Percentiles rank a stretch among this genome's conserved stretches.
Evolutionary conservation across 1,139 yeast species (phyloP).

Genomic region (Zygosaccharomyces pseudobailii): DNA sequence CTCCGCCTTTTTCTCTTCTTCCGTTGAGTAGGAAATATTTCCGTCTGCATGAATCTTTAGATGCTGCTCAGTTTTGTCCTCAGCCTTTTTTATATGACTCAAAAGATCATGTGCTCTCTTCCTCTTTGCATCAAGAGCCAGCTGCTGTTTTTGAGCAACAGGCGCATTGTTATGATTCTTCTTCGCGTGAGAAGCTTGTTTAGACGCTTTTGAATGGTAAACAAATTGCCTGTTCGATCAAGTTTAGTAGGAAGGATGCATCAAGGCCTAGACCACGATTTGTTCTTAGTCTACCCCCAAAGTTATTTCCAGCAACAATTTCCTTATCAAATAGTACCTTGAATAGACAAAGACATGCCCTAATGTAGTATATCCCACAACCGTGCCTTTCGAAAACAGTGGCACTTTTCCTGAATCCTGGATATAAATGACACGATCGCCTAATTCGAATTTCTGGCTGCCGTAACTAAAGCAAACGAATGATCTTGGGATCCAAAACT

Average conservation of each 20-base stretch:
- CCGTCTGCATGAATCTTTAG: conserved; percentile 8
- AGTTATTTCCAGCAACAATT: conserved; percentile 72
- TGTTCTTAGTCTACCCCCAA: conserved; percentile 71
- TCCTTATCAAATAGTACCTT: conserved; percentile 82
- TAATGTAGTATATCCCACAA: conserved; percentile 67
- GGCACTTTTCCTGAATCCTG: conserved; percentile 91
- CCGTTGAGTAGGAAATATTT: conserved; percentile 15
- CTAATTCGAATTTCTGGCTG: conserved; percentile 73
- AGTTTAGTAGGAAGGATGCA: conserved; percentile 74
- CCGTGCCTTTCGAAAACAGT: conserved; percentile 82
- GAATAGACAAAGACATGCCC: conserved; percentile 54
- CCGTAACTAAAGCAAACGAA: conserved; percentile 70
- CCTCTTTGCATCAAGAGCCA: conserved; percentile 18
- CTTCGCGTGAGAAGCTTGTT: conserved; percentile 29
- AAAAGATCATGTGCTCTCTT: conserved; percentile 29
- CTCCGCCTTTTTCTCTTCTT: conserved; percentile 2
- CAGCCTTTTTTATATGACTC: conserved; percentile 24
- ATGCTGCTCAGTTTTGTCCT: conserved; percentile 7
- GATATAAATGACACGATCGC: conserved; percentile 85
- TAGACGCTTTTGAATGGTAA: conserved; percentile 68
- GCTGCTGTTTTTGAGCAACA: conserved; percentile 9
- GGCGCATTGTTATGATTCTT: conserved; percentile 5
- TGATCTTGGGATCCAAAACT: conserved; percentile 67
- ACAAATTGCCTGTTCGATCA: conserved; percentile 70
- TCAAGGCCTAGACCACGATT: conserved; percentile 83